phyloP scores from a whole-genome alignment of 1,284 basidiomycete species.

The Thelephora terrestris region DNA sequence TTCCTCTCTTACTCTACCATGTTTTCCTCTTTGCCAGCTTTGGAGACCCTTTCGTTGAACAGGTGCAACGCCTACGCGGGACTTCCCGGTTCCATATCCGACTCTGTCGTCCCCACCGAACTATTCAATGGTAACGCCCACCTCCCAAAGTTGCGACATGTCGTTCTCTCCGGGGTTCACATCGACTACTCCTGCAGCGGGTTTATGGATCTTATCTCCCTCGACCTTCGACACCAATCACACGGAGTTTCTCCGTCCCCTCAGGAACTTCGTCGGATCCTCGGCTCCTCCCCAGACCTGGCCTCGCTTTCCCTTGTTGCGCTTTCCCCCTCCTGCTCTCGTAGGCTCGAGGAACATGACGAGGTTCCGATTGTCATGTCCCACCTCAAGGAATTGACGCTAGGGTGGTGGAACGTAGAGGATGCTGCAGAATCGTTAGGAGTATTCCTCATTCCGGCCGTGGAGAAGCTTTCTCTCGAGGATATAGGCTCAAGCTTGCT shows the following conservation, averaged over 20 bases:
- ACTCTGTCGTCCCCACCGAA: neutral
- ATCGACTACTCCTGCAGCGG: neutral
- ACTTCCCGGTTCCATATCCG: neutral
- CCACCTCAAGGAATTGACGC: neutral
- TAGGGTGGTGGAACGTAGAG: neutral
- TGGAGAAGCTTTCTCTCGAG: neutral
- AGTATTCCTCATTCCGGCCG: neutral
- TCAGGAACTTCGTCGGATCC: neutral
- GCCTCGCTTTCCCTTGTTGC: neutral
- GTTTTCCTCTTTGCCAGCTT: neutral
- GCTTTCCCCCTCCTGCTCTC: neutral
- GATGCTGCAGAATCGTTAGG: neutral
- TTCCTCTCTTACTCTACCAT: neutral
- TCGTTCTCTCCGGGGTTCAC: neutral
- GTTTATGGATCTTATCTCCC: neutral
- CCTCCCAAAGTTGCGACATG: neutral
- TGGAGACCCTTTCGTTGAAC: neutral
- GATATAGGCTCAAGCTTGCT: neutral
- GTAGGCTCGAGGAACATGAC: too few species aligned
- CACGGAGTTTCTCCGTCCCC: neutral
- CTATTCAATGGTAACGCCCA: neutral
- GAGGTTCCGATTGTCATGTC: neutral
- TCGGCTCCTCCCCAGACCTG: neutral
- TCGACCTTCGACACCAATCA: neutral
- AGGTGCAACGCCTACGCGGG: neutral